A percentile compares a stretch with the other conserved stretches of the same genome.
Conservation (phyloP, 2,329 filamentous ascomycete genomes). For the Orbilia blumenaviensis region DNA sequence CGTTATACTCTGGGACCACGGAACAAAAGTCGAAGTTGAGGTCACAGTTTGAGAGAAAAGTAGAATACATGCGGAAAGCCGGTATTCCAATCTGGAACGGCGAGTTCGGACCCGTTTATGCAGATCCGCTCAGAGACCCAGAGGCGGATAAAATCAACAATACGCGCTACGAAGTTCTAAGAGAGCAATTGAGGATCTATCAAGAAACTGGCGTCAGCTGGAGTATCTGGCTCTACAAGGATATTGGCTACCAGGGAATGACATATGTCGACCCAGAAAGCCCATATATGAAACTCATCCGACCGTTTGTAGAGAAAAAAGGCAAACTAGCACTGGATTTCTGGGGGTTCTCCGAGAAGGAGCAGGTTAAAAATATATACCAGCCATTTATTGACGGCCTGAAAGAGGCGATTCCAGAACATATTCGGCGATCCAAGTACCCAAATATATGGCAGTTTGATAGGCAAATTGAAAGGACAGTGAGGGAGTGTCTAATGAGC, state of each 20-base stretch:
- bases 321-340: conserved; percentile 66
- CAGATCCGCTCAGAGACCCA: conserved; percentile 59
- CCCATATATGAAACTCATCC: conserved; percentile 61
- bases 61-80: conserved; percentile 63
- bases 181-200: conserved; percentile 62
- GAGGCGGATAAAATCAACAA: conserved; percentile 61
- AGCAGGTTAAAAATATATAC: conserved; percentile 59
- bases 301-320: conserved; percentile 68
- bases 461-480: conserved; percentile 60
- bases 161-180: conserved; percentile 62
- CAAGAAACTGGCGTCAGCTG: conserved; percentile 64
- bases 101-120: conserved; percentile 67
- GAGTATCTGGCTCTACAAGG: conserved; percentile 71
- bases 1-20: conserved; percentile 61
- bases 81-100: conserved; percentile 66
- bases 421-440: conserved; percentile 55
- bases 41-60: conserved; percentile 64
- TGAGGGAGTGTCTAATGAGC: conserved; percentile 65
- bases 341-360: conserved; percentile 64
- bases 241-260: conserved; percentile 69
- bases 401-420: conserved; percentile 55
- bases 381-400: conserved; percentile 58
- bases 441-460: conserved; percentile 57
- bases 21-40: conserved; percentile 63
- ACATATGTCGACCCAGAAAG: conserved; percentile 55